phyloP scores from a whole-genome alignment of 1,139 yeast species.

The Tardiomyces depauwii region DNA sequence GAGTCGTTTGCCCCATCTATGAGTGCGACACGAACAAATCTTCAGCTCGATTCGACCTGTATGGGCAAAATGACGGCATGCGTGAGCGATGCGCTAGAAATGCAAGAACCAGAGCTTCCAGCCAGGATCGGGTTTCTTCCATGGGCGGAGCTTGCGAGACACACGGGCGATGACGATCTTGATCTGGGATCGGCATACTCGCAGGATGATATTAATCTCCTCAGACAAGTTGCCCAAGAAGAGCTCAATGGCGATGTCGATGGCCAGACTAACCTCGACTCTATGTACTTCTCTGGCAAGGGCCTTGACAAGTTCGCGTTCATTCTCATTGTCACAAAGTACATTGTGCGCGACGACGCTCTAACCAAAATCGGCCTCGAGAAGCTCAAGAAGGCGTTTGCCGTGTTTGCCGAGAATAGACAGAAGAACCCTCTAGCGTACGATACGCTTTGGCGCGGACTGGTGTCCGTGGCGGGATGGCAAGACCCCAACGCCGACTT shows the following conservation, averaged over 20 bases:
- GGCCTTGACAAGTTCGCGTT: constrained; percentile 64
- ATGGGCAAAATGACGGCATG: constrained; percentile 55
- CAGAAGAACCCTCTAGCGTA: constrained; percentile 54
- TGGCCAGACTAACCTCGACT: constrained; percentile 36
- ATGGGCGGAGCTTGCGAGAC: constrained; percentile 34
- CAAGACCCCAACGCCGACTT: constrained; percentile 46
- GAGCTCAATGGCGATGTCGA: constrained; percentile 50
- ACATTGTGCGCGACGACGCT: constrained; percentile 21
- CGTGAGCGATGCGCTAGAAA: constrained; percentile 38
- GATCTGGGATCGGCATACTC: not conserved
- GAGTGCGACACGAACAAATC: constrained; percentile 32
- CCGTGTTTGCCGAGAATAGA: constrained; percentile 35
- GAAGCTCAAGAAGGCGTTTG: constrained; percentile 44
- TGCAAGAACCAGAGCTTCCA: constrained; percentile 48
- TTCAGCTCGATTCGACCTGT: constrained; percentile 45
- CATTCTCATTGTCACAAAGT: constrained; percentile 49
- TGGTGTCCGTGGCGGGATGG: constrained; percentile 41
- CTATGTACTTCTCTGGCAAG: constrained; percentile 62
- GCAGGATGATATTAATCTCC: constrained; percentile 29
- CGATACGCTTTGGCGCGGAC: constrained; percentile 56
- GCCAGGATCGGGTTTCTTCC: constrained; percentile 28
- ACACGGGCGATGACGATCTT: constrained; percentile 21
- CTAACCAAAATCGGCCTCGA: constrained; percentile 38
- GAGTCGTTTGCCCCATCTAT: constrained; percentile 33
- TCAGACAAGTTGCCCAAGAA: constrained; percentile 41